These are phyloP conservation scores for Mimosa pudica DNA, from an alignment of 306 rosid species.

Conservation along the genomic window DNA sequence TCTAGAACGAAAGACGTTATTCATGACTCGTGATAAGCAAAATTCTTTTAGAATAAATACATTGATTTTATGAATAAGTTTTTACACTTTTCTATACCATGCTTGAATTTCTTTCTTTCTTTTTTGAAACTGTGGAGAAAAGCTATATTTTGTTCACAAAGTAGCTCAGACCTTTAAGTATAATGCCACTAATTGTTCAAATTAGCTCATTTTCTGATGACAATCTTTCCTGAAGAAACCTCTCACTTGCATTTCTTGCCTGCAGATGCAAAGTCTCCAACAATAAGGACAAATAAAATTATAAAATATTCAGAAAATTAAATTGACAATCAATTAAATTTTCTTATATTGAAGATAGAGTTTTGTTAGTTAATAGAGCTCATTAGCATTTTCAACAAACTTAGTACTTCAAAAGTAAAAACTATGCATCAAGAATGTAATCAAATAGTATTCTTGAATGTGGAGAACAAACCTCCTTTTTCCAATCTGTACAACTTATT, in stretches of 20 bases:
- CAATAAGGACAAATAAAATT: neutral
- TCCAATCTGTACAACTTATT: neutral
- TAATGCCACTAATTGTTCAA: neutral
- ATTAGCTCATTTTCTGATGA: conserved; percentile 33
- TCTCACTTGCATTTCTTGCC: neutral
- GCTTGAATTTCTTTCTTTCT: too few species aligned
- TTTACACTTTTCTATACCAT: neutral
- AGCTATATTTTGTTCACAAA: neutral
- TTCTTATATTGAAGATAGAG: neutral
- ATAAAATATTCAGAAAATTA: neutral
- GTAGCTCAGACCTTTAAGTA: neutral
- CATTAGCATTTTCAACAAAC: too few species aligned
- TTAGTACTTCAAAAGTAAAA: neutral
- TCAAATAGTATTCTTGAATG: neutral
- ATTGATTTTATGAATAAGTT: neutral
- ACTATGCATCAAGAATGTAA: neutral
- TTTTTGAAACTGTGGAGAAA: neutral
- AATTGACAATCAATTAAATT: neutral
- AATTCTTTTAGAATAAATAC: too few species aligned
- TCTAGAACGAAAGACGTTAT: neutral
- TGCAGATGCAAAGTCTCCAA: neutral
- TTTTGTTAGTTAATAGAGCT: too few species aligned
- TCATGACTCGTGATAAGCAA: neutral
- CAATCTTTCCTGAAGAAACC: conserved; percentile 36
- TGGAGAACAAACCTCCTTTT: neutral